phyloP scores from a whole-genome alignment of 2,329 filamentous ascomycete genomes.

The Cladosporium velox region DNA sequence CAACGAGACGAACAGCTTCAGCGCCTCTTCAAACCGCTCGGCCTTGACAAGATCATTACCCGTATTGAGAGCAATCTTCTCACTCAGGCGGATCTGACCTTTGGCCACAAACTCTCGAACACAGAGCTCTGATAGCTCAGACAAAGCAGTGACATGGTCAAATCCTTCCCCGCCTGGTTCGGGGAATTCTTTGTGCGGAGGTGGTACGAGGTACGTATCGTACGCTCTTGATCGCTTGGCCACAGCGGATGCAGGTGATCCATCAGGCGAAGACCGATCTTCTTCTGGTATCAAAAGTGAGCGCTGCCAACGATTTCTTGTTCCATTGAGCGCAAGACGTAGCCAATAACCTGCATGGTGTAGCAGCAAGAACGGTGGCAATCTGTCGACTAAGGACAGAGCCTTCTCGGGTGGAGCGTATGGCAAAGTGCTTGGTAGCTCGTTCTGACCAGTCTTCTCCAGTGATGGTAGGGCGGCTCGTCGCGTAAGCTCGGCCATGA shows the following conservation, averaged over 20 bases:
- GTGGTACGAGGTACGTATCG: constrained; percentile 62
- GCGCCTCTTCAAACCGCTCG: constrained; percentile 53
- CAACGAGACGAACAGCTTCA: constrained; percentile 53
- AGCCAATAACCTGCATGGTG: constrained; percentile 67
- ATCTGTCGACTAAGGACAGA: constrained; percentile 49
- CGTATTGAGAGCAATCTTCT: constrained; percentile 57
- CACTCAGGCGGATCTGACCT: constrained; percentile 56
- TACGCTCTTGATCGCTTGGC: constrained; percentile 57
- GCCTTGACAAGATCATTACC: constrained; percentile 56
- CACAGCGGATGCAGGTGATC: constrained; percentile 57
- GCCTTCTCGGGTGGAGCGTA: constrained; percentile 56
- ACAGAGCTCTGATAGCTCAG: constrained; percentile 51
- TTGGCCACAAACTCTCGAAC: constrained; percentile 52
- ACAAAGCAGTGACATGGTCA: constrained; percentile 55
- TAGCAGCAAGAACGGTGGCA: constrained; percentile 60
- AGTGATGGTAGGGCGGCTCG: constrained; percentile 54
- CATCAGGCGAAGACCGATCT: constrained; percentile 57
- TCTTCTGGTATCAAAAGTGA: constrained; percentile 61
- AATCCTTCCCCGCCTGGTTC: constrained; percentile 47
- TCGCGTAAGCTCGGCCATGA: constrained; percentile 62
- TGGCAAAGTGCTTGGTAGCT: constrained; percentile 27
- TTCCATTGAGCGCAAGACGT: constrained; percentile 55
- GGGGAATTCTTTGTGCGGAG: constrained; percentile 58
- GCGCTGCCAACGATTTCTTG: constrained; percentile 51
- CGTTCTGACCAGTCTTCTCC: constrained; percentile 25